Evolutionary conservation across 2,329 filamentous ascomycete genomes (phyloP).

Genomic region (Colletotrichum melonis): DNA sequence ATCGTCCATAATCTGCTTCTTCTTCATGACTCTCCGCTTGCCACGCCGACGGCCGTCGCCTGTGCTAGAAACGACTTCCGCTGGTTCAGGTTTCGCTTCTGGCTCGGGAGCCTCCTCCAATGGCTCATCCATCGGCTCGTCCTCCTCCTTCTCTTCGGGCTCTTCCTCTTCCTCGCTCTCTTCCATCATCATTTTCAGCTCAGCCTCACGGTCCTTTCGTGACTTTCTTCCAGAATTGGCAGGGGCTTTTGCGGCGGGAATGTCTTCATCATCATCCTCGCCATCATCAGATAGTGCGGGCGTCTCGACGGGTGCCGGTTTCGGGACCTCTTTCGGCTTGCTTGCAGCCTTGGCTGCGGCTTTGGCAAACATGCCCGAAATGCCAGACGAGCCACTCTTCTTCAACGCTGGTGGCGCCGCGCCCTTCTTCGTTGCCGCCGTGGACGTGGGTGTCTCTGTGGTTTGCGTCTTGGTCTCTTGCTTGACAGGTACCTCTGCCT

Average conservation of each 20-base stretch:
- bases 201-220: constrained; percentile 73
- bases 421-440: constrained; percentile 53
- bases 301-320: constrained; percentile 6
- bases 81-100: constrained; percentile 53
- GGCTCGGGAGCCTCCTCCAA: constrained; percentile 54
- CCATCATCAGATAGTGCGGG: constrained; percentile 61
- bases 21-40: constrained; percentile 84
- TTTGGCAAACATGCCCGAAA: constrained; percentile 86
- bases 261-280: constrained; percentile 66
- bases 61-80: constrained; percentile 64
- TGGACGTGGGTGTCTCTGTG: constrained; percentile 51
- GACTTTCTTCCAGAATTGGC: constrained; percentile 49
- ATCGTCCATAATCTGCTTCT: constrained; percentile 87
- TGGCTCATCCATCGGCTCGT: constrained; percentile 51
- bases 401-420: constrained; percentile 57
- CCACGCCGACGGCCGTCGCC: constrained; percentile 77
- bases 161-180: constrained; percentile 72
- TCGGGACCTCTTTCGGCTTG: constrained; percentile 26
- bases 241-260: constrained; percentile 52
- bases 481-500: constrained; percentile 42
- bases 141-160: constrained; percentile 65
- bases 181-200: constrained; percentile 81
- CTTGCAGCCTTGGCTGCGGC: constrained; percentile 47
- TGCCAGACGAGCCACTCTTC: constrained; percentile 65
- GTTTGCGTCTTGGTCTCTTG: constrained; percentile 51